phyloP scores from a whole-genome alignment of 345 rosid species.

The Brassica cretica region DNA sequence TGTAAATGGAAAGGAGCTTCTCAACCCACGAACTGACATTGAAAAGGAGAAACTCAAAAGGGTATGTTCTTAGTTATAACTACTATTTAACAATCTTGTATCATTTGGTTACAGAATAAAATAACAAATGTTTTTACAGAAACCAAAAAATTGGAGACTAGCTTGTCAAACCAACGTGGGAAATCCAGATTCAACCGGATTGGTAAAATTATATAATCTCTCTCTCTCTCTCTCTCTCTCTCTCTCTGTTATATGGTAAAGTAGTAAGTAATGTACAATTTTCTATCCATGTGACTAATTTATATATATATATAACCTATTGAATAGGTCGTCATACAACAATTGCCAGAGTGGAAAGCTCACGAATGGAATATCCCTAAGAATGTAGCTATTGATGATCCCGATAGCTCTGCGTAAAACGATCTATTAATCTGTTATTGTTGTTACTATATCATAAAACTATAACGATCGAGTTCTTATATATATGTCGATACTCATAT shows the following conservation, averaged over 20 bases:
- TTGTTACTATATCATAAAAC: conserved; percentile 1
- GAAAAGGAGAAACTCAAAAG: conserved; percentile 76
- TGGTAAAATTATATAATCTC: conserved; percentile 42
- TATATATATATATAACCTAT: background rate
- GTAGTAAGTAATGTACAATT: background rate
- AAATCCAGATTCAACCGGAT: conserved; percentile 67
- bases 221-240: background rate
- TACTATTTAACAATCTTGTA: background rate
- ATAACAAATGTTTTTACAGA: conserved; percentile 41
- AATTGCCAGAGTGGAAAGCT: conserved; percentile 91
- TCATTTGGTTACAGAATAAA: background rate
- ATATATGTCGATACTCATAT: background rate
- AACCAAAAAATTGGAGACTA: conserved; percentile 82
- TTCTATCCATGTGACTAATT: conserved; percentile 3
- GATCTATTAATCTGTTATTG: conserved; percentile 6
- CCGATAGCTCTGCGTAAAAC: conserved; percentile 25
- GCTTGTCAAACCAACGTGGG: conserved; percentile 95
- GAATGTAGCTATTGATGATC: conserved; percentile 33
- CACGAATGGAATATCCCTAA: conserved; percentile 78
- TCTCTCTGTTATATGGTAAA: background rate
- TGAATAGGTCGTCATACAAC: conserved; percentile 79
- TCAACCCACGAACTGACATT: conserved; percentile 69
- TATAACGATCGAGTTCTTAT: conserved; percentile 1
- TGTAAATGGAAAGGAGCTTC: conserved; percentile 77
- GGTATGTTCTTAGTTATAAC: conserved; percentile 37